Evolutionary conservation across 2,329 filamentous ascomycete genomes (phyloP), one percentile per base, ranked within the genome.

Genomic region (Penicillium capsulatum): DNA sequence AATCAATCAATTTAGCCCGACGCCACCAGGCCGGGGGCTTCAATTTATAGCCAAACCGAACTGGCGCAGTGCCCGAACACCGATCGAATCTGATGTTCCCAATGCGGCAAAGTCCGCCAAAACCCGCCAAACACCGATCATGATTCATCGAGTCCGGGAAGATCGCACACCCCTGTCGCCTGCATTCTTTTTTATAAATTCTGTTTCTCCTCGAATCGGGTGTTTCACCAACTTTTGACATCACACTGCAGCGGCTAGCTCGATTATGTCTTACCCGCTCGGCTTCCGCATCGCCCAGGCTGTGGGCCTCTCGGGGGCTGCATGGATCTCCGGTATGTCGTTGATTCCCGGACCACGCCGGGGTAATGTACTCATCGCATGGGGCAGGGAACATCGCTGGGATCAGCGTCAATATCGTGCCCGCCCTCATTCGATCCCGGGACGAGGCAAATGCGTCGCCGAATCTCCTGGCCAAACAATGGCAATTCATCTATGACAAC

Each of bases 291-390:
- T 55, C 19, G 58, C 58, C 11, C 59, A 61, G 31, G 50, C 44
- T 6, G 33, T 60, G 6, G 59, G 57, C 31, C 38, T 60, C 8
- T 55, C 48, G 4, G 58, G 59, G 10, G 53, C 59, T 14, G 54
- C 52, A n/a, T 62, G 55, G 52, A 44, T 62, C 14, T 53, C 56
- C 10, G 59, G 59, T 60, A 53, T 31, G 39, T n/a, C n/a, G n/a
- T n/a, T n/a, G n/a, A n/a, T n/a, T n/a, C n/a, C n/a, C n/a, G n/a
- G n/a, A n/a, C n/a, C n/a, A n/a, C n/a, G n/a, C n/a, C n/a, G n/a
- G n/a, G n/a, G n/a, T n/a, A n/a, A n/a, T n/a, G n/a, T 8, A 15
- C 26, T 33, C 11, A 34, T 26, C 3, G 2, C 26, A 10, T 31
- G 22, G 2, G 13, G 27, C 15, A 59, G 56, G 56, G 26, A 58